phyloP scores from a whole-genome alignment of 2,329 filamentous ascomycete genomes.

The Byssoonygena ceratinophila region DNA sequence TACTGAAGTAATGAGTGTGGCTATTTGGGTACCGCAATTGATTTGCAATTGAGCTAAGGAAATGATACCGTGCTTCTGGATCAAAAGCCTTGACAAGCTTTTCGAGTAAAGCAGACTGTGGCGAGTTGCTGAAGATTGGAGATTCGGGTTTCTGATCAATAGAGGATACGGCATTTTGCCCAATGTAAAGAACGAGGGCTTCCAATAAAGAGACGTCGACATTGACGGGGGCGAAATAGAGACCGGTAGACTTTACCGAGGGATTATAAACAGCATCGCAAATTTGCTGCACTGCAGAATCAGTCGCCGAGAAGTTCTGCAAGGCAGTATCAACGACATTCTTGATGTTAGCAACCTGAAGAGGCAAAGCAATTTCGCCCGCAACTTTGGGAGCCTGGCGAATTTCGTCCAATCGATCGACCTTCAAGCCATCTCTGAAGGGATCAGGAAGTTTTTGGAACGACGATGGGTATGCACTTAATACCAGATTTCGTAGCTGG shows the following conservation, averaged over 20 bases:
- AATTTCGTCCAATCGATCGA: slow-evolving; percentile 66
- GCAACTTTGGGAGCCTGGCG: slow-evolving; percentile 55
- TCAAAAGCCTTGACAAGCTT: slow-evolving; percentile 64
- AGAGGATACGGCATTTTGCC: slow-evolving; percentile 56
- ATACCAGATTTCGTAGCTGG: slow-evolving; percentile 78
- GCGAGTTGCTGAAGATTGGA: slow-evolving; percentile 53
- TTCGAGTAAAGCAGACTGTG: slow-evolving; percentile 62
- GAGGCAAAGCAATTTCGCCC: slow-evolving; percentile 47
- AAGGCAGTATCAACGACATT: slow-evolving; percentile 44
- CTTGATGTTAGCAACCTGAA: slow-evolving; percentile 44
- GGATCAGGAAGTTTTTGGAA: slow-evolving; percentile 64
- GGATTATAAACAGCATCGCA: slow-evolving; percentile 59
- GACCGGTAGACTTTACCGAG: slow-evolving; percentile 49
- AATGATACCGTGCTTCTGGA: slow-evolving; percentile 70
- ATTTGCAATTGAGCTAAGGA: slow-evolving; percentile 76
- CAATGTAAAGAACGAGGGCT: slow-evolving; percentile 73
- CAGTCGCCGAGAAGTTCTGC: slow-evolving; percentile 52
- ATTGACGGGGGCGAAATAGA: slow-evolving; percentile 55
- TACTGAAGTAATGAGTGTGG: slow-evolving; percentile 87
- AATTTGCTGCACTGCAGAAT: slow-evolving; percentile 60
- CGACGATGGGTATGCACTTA: slow-evolving; percentile 64
- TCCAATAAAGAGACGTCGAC: slow-evolving; percentile 65
- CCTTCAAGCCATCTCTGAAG: slow-evolving; percentile 61
- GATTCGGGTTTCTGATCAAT: slow-evolving; percentile 48
- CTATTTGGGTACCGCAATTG: slow-evolving; percentile 83